Evolutionary conservation across 306 rosid species (phyloP).

Genomic region (Fagus sylvatica): DNA sequence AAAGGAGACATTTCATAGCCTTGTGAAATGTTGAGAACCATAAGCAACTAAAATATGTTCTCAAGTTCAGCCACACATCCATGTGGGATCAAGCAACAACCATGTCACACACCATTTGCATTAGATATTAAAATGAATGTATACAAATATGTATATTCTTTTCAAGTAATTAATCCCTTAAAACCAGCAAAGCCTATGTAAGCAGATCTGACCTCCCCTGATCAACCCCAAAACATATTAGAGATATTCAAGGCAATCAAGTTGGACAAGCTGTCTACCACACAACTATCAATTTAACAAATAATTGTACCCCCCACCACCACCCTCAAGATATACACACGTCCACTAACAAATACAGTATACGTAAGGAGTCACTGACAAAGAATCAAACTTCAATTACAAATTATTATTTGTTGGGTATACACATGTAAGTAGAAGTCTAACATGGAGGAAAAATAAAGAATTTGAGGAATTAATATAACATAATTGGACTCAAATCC

Average conservation of each 20-base stretch:
- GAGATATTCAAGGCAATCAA: not conserved
- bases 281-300: not conserved
- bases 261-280: conserved; percentile 16
- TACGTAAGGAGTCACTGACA: no score
- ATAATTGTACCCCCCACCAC: not conserved
- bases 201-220: conserved; percentile 30
- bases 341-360: no score
- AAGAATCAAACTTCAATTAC: no score
- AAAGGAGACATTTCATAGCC: not conserved
- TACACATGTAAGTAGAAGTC: no score
- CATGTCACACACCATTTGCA: not conserved
- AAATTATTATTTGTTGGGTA: no score
- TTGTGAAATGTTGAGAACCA: not conserved
- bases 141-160: not conserved
- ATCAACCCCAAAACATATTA: not conserved
- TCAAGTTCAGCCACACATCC: conserved; percentile 5
- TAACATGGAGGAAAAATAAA: no score
- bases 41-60: not conserved
- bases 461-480: no score
- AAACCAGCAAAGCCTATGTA: not conserved
- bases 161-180: not conserved
- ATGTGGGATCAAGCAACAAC: not conserved
- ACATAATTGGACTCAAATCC: no score
- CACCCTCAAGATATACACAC: no score
- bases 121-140: not conserved